These are phyloP conservation scores for Aureobasidium melanogenum DNA, from an alignment of 2,329 filamentous ascomycete genomes.

Conservation along the genomic window DNA sequence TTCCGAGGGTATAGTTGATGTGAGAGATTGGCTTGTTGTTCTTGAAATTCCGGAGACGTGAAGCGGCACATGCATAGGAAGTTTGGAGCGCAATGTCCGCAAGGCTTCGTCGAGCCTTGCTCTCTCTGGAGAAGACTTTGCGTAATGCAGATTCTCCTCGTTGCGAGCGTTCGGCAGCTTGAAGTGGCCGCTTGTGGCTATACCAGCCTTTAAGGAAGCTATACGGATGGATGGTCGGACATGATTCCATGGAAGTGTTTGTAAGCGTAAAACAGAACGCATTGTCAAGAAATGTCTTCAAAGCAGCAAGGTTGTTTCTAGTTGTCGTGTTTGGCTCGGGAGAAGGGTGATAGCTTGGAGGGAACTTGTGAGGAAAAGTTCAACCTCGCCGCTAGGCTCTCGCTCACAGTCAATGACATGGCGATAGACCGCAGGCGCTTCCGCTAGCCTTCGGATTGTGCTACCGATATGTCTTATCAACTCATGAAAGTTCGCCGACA, in stretches of 20 bases:
- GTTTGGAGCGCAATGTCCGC: not conserved
- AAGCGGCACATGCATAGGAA: not conserved
- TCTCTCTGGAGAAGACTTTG: not conserved
- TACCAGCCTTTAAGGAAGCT: not conserved
- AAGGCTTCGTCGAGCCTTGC: not conserved
- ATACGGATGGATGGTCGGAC: too few relatives aligned
- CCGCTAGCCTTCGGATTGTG: not conserved
- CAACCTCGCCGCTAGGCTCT: not conserved
- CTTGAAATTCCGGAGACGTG: not conserved
- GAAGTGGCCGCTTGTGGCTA: slow-evolving; percentile 10
- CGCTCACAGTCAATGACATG: not conserved
- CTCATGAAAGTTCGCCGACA: not conserved
- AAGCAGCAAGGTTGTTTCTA: not conserved
- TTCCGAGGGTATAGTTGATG: not conserved
- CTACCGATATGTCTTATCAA: not conserved
- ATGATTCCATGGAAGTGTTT: not conserved
- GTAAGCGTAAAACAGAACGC: not conserved
- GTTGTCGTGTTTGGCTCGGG: not conserved
- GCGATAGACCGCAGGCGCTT: not conserved
- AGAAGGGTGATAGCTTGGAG: not conserved
- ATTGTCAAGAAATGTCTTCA: not conserved
- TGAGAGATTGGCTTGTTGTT: not conserved
- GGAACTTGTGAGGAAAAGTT: not conserved
- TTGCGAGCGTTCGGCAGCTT: slow-evolving; percentile 8
- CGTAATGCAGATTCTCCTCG: slow-evolving; percentile 8